Evolutionary conservation across 1,139 yeast species (phyloP), one percentile per base, ranked within the genome.

Genomic region (Debaryomycetaceae sp.): DNA sequence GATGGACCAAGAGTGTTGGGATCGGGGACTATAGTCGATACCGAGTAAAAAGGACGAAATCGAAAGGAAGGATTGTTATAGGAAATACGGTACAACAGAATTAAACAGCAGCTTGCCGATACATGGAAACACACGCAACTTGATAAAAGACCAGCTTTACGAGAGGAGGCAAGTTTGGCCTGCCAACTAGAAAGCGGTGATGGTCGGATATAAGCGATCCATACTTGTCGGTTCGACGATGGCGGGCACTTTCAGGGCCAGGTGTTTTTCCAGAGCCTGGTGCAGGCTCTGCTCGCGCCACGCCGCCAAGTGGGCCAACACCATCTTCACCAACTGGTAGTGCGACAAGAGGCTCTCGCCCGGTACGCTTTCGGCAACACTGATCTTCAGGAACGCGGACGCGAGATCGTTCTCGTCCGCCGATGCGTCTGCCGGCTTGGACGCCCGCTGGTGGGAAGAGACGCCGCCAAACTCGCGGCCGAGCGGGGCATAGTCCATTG

Each of bases 1-100:
- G 57, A 65, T 26, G 71, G 66, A 2, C 77, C 74, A 30, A 57
- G 73, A 32, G 78, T 92, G 1, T 49, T 90, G 13, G 97, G 97
- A 0, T 73, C 87, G 18, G 97, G 97, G 2, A 44, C 53, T 4
- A 45, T 62, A 5, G 25, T 31, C 6, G 32, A 34, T 15, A 41
- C 58, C 14, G 25, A 26, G 26, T 29, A 20, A 26, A 27, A 21
- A 25, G 18, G 29, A n/a, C n/a, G n/a, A n/a, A n/a, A n/a, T n/a
- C n/a, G n/a, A n/a, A n/a, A n/a, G n/a, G n/a, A n/a, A n/a, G n/a
- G n/a, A n/a, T n/a, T n/a, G n/a, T n/a, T n/a, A n/a, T n/a, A n/a
- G n/a, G n/a, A n/a, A n/a, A n/a, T n/a, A n/a, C n/a, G n/a, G n/a
- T n/a, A n/a, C n/a, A n/a, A n/a, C n/a, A n/a, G n/a, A n/a, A n/a